Conservation (phyloP, 164 flowering plant species). For the Vitis cinerea region DNA sequence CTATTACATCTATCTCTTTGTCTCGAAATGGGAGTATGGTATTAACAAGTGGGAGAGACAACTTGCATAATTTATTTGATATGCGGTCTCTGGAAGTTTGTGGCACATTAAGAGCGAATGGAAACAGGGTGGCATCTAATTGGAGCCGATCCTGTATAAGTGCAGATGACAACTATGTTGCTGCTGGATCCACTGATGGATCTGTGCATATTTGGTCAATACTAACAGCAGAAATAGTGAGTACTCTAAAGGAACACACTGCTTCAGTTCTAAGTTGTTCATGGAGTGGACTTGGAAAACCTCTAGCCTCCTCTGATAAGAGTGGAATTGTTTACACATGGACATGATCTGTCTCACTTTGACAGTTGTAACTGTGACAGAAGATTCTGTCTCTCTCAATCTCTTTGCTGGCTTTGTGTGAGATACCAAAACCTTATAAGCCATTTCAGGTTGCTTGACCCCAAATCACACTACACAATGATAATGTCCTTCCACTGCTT, state of each 20-base stretch:
- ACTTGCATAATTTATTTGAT: constrained; percentile 85
- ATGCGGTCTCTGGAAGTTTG: constrained; percentile 79
- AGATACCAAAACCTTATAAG: background rate
- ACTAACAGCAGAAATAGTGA: constrained; percentile 56
- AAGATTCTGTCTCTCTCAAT: constrained; percentile 1
- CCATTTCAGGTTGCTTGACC: background rate
- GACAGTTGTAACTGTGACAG: background rate
- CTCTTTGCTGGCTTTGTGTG: no score
- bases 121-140: constrained; percentile 77
- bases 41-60: constrained; percentile 91
- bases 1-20: constrained; percentile 72
- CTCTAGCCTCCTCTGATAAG: constrained; percentile 83
- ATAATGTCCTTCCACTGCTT: background rate
- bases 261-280: constrained; percentile 81
- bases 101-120: constrained; percentile 69
- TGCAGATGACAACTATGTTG: constrained; percentile 81
- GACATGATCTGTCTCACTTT: constrained; percentile 35
- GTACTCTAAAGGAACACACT: constrained; percentile 68
- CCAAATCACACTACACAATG: background rate
- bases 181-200: constrained; percentile 90
- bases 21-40: constrained; percentile 70
- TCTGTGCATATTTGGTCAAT: constrained; percentile 83
- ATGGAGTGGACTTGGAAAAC: constrained; percentile 89
- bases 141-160: constrained; percentile 97
- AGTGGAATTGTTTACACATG: constrained; percentile 76